Conservation (phyloP, 1,284 basidiomycete genomes). For the Mycena sp. region DNA sequence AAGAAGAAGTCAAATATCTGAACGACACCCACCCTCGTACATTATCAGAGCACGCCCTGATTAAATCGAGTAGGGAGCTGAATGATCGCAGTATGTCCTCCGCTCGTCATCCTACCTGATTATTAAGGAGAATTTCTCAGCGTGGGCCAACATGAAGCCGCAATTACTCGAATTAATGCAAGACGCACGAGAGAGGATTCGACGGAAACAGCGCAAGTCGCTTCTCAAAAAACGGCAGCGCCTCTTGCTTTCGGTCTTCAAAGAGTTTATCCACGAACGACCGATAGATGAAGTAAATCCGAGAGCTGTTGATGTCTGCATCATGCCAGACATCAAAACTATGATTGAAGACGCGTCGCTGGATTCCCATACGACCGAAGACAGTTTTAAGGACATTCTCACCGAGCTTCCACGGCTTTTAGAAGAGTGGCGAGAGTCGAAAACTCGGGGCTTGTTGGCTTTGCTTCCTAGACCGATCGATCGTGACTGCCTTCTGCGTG, state of each 20-base stretch:
- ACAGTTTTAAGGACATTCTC: conserved; percentile 22
- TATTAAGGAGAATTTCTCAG: not conserved
- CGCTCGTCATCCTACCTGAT: not conserved
- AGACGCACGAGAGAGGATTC: conserved; percentile 18
- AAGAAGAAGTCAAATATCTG: conserved; percentile 28
- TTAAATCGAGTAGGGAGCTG: conserved; percentile 17
- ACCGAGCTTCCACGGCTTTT: conserved; percentile 22
- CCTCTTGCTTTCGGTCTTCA: conserved; percentile 21
- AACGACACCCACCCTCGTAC: conserved; percentile 3
- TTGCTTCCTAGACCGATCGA: conserved; percentile 13
- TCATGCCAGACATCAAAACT: conserved; percentile 21
- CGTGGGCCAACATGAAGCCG: conserved; percentile 25
- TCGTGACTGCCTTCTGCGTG: conserved; percentile 12
- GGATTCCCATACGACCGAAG: conserved; percentile 26
- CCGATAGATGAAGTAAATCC: conserved; percentile 27
- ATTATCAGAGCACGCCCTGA: conserved; percentile 19
- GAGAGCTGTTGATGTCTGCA: conserved; percentile 25
- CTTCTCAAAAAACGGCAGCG: conserved; percentile 29
- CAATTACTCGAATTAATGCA: conserved; percentile 23
- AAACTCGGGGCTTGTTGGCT: conserved; percentile 17
- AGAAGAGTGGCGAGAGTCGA: conserved; percentile 29
- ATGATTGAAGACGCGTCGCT: conserved; percentile 25
- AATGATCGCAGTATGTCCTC: conserved; percentile 24
- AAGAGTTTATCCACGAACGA: conserved; percentile 13
- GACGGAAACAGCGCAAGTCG: conserved; percentile 26